Base-by-base conservation (phyloP, 768 basidiomycete genomes). In the Mycena chlorophos region DNA sequence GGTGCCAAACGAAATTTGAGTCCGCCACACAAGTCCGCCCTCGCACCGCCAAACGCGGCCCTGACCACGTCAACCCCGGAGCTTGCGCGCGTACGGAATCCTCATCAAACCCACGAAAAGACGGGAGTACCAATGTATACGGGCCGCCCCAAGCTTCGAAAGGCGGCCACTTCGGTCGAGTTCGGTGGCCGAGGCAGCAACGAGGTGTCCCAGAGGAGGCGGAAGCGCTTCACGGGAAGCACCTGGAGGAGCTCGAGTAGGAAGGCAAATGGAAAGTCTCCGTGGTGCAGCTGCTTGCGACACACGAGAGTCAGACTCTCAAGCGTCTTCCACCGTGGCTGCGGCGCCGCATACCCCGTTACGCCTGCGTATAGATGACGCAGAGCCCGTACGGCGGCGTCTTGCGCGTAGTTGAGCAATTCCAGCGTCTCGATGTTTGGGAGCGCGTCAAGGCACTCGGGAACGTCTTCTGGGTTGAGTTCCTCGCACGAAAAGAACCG, bases 171-270 rank as follows among this genome's bases (percentile, higher is more conserved):
- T 6, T 49, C 51, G 26, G 25, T 12, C 14, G 14, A 10, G 19
- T 46, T 34, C 8, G 57, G 57, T 17, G 22, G n/a, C 16, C 52
- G 52, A 8, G 57, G 52, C 17, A 53, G 37, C 37, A 49, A n/a
- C 25, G 46, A 14, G 8, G 40, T 42, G 20, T 42, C 43, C 52
- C 52, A 58, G 28, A 29, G 13, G 26, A 58, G 20, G 3, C 20
- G 39, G 25, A 25, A 42, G 8, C 40, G 40, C 40, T 42, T 42
- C 8, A 42, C 40, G 5, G 40, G 40, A 47, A 58, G 20, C 19
- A 16, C 20, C 1, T 49, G 13, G 2, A 54, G 48, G 39, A 58
- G 20, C 20, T 1, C 13, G 22, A 53, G 17, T n/a, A 52, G 30
- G 12, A 52, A 20, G 19, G 31, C 14, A 39, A 53, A 53, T 5